phyloP scores from a whole-genome alignment of 2,329 filamentous ascomycete genomes.

The Cordyceps pruinosa region DNA sequence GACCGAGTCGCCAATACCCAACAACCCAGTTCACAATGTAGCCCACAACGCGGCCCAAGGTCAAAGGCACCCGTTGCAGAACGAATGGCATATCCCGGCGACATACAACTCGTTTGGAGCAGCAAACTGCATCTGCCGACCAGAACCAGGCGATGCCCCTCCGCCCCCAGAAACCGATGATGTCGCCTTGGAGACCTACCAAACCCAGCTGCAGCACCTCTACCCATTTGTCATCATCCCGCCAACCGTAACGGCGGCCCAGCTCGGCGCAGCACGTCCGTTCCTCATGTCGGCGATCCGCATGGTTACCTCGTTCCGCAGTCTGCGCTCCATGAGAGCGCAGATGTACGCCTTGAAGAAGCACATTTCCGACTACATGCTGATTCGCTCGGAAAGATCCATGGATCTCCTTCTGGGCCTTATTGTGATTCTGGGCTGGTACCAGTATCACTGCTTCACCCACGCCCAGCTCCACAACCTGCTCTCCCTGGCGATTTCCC shows the following conservation, averaged over 20 bases:
- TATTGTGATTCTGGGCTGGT: conserved; percentile 43
- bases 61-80: conserved; percentile 11
- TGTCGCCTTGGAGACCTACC: conserved; percentile 37
- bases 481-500: conserved; percentile 39
- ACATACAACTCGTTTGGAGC: conserved; percentile 41
- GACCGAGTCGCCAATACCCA: conserved; percentile 6
- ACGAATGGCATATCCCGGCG: conserved; percentile 29
- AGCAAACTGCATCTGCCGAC: conserved; percentile 40
- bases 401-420: conserved; percentile 44
- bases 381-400: conserved; percentile 43
- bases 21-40: background rate
- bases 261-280: conserved; percentile 34
- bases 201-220: conserved; percentile 33
- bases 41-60: background rate
- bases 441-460: conserved; percentile 48
- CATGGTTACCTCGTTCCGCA: conserved; percentile 43
- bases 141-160: conserved; percentile 31
- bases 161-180: conserved; percentile 40
- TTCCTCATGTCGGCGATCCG: conserved; percentile 44
- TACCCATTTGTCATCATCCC: conserved; percentile 44
- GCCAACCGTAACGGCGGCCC: conserved; percentile 26
- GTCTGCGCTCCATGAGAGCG: conserved; percentile 39
- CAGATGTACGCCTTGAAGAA: conserved; percentile 43
- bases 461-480: conserved; percentile 47
- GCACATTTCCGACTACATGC: conserved; percentile 40